A percentile compares a stretch with the other conserved stretches of the same genome.
Evolutionary conservation across 169 alveolate species (phyloP).

Genomic region (Toxoplasma gondii): DNA sequence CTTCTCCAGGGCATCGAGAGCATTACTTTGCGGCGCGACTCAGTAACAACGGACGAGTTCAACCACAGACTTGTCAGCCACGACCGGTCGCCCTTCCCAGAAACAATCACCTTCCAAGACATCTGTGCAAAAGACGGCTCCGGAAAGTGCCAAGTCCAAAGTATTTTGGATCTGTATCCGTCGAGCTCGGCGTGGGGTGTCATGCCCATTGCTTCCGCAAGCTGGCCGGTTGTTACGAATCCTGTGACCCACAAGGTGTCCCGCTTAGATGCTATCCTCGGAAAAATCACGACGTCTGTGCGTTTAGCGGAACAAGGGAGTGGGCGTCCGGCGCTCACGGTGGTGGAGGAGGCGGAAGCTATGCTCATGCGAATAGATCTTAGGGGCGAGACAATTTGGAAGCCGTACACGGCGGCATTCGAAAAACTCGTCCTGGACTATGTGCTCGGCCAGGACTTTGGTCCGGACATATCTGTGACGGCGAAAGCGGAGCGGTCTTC

Average conservation of each 20-base stretch:
- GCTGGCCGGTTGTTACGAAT: conserved; percentile 30
- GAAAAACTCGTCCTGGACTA: background rate
- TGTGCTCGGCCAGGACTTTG: background rate
- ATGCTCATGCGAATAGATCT: conserved; percentile 21
- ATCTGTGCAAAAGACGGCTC: conserved; percentile 68
- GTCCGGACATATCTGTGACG: background rate
- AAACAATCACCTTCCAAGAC: conserved; percentile 63
- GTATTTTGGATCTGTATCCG: conserved; percentile 69
- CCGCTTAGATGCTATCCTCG: conserved; percentile 33
- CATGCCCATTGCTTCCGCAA: conserved; percentile 8
- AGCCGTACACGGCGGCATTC: conserved; percentile 38
- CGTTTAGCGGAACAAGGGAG: background rate
- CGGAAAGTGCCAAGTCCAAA: conserved; percentile 70
- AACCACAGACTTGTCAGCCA: background rate
- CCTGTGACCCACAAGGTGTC: background rate
- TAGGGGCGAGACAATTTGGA: background rate
- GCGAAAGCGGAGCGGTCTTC: conserved; percentile 35
- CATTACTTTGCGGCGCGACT: conserved; percentile 15
- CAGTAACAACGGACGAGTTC: conserved; percentile 40
- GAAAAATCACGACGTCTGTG: background rate
- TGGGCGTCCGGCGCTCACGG: background rate
- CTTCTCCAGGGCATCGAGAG: background rate
- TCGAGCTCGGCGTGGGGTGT: conserved; percentile 1
- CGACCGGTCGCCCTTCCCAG: conserved; percentile 2
- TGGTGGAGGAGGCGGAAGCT: background rate